Conservation (phyloP, 176 grass and related monocot genomes). For the Musa beccarii region DNA sequence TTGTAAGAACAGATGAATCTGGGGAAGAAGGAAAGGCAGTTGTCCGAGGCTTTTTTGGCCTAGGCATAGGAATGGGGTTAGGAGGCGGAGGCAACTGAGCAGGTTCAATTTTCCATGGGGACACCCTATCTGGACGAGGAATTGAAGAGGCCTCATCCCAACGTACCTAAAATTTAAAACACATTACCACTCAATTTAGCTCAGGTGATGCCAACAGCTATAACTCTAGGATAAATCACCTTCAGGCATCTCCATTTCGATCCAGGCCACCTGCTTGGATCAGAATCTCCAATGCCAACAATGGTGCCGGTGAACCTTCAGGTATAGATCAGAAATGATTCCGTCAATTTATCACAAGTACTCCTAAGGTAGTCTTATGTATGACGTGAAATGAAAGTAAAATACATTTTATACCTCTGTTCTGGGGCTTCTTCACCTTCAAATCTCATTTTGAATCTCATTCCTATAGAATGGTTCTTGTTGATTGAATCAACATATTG, state of each 20-base stretch:
- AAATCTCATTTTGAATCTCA: constrained; percentile 98
- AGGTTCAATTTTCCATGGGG: constrained; percentile 92
- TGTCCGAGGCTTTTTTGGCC: constrained; percentile 57
- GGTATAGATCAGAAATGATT: neutral
- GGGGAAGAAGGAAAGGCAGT: constrained; percentile 28
- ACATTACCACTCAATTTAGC: constrained; percentile 15
- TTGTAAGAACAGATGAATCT: constrained; percentile 57
- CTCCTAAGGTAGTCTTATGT: neutral
- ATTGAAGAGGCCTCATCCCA: constrained; percentile 94
- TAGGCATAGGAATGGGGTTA: constrained; percentile 43
- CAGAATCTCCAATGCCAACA: constrained; percentile 58
- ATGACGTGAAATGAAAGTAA: neutral
- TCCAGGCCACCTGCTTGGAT: constrained; percentile 61
- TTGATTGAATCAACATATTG: constrained; percentile 70
- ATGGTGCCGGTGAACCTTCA: constrained; percentile 88
- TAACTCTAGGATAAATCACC: constrained; percentile 25
- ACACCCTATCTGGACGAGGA: constrained; percentile 82
- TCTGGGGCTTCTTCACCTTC: constrained; percentile 98
- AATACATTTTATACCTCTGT: constrained; percentile 47
- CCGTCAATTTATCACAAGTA: neutral
- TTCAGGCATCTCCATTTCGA: constrained; percentile 90
- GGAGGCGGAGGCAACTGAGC: constrained; percentile 51
- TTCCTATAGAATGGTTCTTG: constrained; percentile 67
- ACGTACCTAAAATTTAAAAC: constrained; percentile 42
- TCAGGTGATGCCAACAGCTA: neutral